A percentile compares a stretch with the other conserved stretches of the same genome.
phyloP scores from a whole-genome alignment of 257 asterid species.

The Vinca minor region DNA sequence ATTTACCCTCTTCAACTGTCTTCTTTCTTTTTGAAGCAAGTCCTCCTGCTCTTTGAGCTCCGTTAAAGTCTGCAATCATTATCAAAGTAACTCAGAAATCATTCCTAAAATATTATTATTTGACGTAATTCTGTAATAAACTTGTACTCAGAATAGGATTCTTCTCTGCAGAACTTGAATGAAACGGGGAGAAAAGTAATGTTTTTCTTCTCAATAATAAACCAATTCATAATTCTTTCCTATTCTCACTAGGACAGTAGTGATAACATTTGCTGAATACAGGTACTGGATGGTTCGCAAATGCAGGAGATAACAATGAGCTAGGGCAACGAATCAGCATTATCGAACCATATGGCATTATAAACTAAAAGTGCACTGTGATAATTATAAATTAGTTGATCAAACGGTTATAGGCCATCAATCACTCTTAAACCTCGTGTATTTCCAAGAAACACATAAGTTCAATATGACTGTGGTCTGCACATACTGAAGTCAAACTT shows the following conservation, averaged over 20 bases:
- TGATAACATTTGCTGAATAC: neutral
- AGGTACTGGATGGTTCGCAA: neutral
- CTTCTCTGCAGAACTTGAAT: neutral
- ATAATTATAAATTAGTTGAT: neutral
- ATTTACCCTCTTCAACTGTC: slow-evolving; percentile 56
- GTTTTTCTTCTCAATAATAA: neutral
- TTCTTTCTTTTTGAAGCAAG: slow-evolving; percentile 48
- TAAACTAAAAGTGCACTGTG: neutral
- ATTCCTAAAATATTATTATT: neutral
- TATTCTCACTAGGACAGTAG: neutral
- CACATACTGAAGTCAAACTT: too few species aligned
- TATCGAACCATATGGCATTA: neutral
- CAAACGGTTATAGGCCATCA: neutral
- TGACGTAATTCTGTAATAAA: neutral
- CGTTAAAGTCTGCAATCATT: slow-evolving; percentile 43
- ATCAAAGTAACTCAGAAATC: neutral
- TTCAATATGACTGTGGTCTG: neutral
- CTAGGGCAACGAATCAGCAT: neutral
- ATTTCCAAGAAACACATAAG: neutral
- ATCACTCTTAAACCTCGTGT: neutral
- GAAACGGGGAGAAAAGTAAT: too few species aligned
- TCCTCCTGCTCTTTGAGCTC: slow-evolving; percentile 58
- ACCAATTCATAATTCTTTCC: neutral
- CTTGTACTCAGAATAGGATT: neutral
- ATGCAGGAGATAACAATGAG: neutral